A percentile compares a stretch with the other conserved stretches of the same genome.
Evolutionary conservation across 164 flowering plant genomes (phyloP).

Genomic region (Echeveria elegans): DNA sequence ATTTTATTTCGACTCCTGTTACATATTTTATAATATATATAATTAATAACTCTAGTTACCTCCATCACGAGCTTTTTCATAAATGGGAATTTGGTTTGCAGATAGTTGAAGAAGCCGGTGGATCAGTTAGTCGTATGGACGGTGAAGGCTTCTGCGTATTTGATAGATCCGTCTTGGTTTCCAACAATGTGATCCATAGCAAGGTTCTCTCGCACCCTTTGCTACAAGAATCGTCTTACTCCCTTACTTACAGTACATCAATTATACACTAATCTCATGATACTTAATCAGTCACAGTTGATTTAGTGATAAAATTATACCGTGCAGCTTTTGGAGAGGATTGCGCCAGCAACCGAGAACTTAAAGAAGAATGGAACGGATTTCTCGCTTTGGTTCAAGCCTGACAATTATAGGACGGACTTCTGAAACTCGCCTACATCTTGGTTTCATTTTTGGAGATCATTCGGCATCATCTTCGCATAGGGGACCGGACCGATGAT

Average conservation of each 20-base stretch:
- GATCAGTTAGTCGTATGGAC: constrained; percentile 79
- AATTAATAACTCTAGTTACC: neutral
- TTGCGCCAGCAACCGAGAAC: constrained; percentile 75
- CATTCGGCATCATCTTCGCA: too few species aligned
- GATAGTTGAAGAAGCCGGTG: constrained; percentile 99
- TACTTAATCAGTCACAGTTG: neutral
- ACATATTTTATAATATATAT: neutral
- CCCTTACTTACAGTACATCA: too few species aligned
- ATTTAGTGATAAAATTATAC: neutral
- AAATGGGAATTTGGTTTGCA: constrained; percentile 16
- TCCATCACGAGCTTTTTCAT: neutral
- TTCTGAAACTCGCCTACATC: constrained; percentile 22
- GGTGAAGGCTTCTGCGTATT: constrained; percentile 77
- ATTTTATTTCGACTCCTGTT: too few species aligned
- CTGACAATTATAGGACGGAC: constrained; percentile 66
- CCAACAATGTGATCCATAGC: constrained; percentile 66
- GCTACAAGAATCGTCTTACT: neutral
- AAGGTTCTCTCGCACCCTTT: constrained; percentile 28
- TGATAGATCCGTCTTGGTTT: constrained; percentile 88
- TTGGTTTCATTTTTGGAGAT: too few species aligned
- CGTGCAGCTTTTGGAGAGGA: constrained; percentile 73
- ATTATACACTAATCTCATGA: neutral
- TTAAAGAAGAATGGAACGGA: constrained; percentile 69
- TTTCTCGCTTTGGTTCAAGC: constrained; percentile 84
- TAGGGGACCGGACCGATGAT: too few species aligned